Base-by-base conservation (phyloP, 164 flowering plant species). In the Taxillus chinensis region DNA sequence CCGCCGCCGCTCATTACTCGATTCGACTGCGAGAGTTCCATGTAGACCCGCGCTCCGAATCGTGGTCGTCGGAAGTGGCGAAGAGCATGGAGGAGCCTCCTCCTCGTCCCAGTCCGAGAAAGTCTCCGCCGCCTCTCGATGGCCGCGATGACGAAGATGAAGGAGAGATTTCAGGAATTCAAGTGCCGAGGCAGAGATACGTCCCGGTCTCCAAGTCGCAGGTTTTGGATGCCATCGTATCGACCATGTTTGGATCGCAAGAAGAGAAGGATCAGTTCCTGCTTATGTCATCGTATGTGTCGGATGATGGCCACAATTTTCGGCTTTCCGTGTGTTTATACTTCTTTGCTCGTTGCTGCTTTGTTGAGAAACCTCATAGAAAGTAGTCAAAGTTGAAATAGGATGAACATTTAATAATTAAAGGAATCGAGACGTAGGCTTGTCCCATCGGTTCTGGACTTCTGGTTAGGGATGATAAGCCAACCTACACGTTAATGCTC, bases 151-250 rank as follows among this genome's bases (percentile, higher is more conserved):
- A 14, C 5, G 14, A 48, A 8, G 54, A 15, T 4, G 54, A 51
- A n/a, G 54, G 15, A 14, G 54, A 51, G 8, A 51, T 51, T n/a
- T 51, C 54, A 5, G 86, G 82, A 63, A 79, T 92, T 70, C 76
- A 69, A 51, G 96, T 92, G 17, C 84, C 92, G 6, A 79, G 93
- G 52, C 87, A 79, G 73, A 81, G 68, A 59, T 72, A 82, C 71
- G 86, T 92, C 16, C 66, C 84, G 0, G 80, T 83, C 64, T 74
- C 98, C 5, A 92, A 92, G 70, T 60, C 82, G 0, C 69, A 75
- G 56, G 85, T 89, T 8, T 62, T 86, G 49, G 83, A 83, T 16
- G 83, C 87, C 55, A 71, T 89, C 42, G 64, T 76, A 1, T 66
- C 74, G 7, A 15, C 4, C 5, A 41, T 82, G 78, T 83, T 86